Evolutionary conservation across 257 asterid genomes (phyloP), one percentile per base, ranked within the genome.

Genomic region (Rauvolfia tetraphylla): DNA sequence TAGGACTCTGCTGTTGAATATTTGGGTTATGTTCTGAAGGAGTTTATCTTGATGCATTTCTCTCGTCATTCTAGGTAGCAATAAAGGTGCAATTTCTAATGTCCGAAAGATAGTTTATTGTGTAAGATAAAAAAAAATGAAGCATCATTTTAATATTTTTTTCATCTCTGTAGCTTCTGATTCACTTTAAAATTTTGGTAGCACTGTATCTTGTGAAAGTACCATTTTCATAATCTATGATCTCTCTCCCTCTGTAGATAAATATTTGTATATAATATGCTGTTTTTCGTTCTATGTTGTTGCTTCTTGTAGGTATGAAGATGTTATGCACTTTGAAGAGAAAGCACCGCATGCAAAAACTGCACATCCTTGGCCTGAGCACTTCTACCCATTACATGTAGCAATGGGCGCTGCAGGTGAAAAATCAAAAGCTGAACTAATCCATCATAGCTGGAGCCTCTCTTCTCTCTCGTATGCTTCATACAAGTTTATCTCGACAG

Each of bases 351-450:
- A 86, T 69, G 93, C 93, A 2, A 90, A 84, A 80, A 84, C 72
- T 14, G 93, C 92, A 67, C 97, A 92, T 73, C 96, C 96, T 38
- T 59, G 87, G 84, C 90, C 96, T 0, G 95, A 92, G 7, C 96
- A 90, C 85, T 85, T 92, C 29, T 90, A 88, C 57, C 96, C 96
- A 1, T 75, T 91, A 70, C 91, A 84, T 71, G 93, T 88, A 20
- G 97, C 93, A 53, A 77, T 89, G 76, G 91, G 97, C 31, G 96
- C 91, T 1, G 93, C 95, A 1, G 92, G 95, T 69, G 85, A 63
- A 72, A 38, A 84, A 10, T 76, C 97, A 31, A 86, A 86, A 80
- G 92, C 94, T 4, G 88, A 88, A 75, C 89, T 86, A 56, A 87
- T 87, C 71, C 96, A 91, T 82, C 81, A 85, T 29, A 90, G 91